A percentile compares a stretch with the other conserved stretches of the same genome.
Conservation (phyloP, 2,329 filamentous ascomycete genomes). For the Arachnomyces sp. region DNA sequence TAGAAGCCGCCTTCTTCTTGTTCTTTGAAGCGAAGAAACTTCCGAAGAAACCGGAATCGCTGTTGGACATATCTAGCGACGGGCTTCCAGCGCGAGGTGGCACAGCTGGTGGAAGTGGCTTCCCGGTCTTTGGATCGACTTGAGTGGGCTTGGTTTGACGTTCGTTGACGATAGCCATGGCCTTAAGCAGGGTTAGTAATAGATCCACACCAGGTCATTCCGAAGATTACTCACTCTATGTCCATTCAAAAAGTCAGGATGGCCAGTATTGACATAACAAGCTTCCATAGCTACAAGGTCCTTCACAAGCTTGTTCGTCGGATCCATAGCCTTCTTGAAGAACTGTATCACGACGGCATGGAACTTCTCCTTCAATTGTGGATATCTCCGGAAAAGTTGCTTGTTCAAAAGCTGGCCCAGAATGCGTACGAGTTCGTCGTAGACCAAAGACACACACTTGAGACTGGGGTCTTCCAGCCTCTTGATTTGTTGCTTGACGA, state of each 20-base stretch:
- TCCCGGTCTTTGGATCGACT: slow-evolving; percentile 97
- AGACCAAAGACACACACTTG: slow-evolving; percentile 95
- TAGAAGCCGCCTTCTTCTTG: slow-evolving; percentile 99
- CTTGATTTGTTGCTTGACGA: slow-evolving; percentile 98
- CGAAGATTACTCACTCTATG: slow-evolving; percentile 57
- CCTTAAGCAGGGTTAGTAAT: slow-evolving; percentile 39
- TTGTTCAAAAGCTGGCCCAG: slow-evolving; percentile 83
- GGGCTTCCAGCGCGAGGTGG: slow-evolving; percentile 72
- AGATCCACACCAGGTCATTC: neutral
- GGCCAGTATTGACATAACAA: slow-evolving; percentile 96
- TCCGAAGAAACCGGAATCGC: slow-evolving; percentile 83
- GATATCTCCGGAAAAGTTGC: slow-evolving; percentile 84
- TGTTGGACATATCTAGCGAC: slow-evolving; percentile 53
- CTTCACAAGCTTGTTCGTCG: slow-evolving; percentile 90
- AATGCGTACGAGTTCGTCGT: slow-evolving; percentile 94
- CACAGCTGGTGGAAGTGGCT: slow-evolving; percentile 65
- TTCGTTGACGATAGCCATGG: slow-evolving; percentile 97
- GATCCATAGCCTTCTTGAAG: slow-evolving; percentile 98
- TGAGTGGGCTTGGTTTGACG: slow-evolving; percentile 86
- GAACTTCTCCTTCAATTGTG: slow-evolving; percentile 93
- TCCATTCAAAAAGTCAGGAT: slow-evolving; percentile 95
- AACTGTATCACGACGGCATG: slow-evolving; percentile 86
- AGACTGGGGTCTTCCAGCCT: slow-evolving; percentile 90
- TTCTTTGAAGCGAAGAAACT: slow-evolving; percentile 99
- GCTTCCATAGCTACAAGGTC: slow-evolving; percentile 94